phyloP scores from a whole-genome alignment of 768 basidiomycete genomes.

The Steccherinum ochraceum region DNA sequence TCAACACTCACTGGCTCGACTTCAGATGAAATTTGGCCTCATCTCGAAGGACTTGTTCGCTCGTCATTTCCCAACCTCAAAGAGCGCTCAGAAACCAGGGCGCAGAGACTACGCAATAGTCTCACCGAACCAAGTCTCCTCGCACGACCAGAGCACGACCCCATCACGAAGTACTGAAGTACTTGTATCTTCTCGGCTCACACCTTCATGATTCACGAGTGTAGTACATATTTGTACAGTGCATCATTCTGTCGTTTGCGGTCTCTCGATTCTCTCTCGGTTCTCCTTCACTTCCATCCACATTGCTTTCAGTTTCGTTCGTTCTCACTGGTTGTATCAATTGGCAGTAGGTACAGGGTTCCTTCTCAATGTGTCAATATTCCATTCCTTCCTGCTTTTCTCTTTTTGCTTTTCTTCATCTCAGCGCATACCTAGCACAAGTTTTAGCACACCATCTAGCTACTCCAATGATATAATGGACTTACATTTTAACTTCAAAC shows the following conservation, averaged over 20 bases:
- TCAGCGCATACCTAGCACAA: conserved; percentile 48
- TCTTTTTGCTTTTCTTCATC: conserved; percentile 19
- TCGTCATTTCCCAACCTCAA: conserved; percentile 52
- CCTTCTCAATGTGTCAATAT: too few relatives aligned
- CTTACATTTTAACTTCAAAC: conserved; percentile 84
- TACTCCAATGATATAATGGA: conserved; percentile 5
- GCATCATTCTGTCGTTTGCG: neutral
- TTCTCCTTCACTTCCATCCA: neutral
- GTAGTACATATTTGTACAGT: neutral
- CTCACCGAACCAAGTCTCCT: conserved; percentile 47
- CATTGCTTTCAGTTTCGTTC: neutral
- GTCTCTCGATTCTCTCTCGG: neutral
- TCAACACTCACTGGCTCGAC: conserved; percentile 64
- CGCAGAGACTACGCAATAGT: conserved; percentile 37
- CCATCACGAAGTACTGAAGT: neutral
- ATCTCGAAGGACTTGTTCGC: conserved; percentile 58
- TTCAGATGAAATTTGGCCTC: conserved; percentile 88
- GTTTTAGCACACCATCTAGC: neutral
- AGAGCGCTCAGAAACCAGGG: conserved; percentile 38
- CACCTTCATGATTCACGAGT: neutral
- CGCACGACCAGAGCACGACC: conserved; percentile 15
- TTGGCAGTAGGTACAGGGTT: neutral
- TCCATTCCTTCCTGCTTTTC: neutral
- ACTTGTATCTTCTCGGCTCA: neutral
- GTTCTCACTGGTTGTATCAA: too few relatives aligned